Conservation (phyloP, 2,329 filamentous ascomycete genomes). For the Claviceps citrina region DNA sequence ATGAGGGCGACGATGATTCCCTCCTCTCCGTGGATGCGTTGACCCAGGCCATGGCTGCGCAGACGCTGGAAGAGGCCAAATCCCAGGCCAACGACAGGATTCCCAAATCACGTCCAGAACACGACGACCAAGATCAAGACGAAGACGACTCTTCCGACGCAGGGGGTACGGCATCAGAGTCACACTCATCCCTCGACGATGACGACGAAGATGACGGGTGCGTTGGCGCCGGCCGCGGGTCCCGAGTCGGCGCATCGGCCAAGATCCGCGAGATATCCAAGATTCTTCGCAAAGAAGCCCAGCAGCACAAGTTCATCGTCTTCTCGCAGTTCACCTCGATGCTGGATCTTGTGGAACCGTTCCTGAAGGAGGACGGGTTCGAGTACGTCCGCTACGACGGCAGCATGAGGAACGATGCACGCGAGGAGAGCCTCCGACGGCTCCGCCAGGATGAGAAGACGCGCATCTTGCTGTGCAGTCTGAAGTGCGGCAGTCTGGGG, state of each 20-base stretch:
- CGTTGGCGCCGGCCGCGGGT: conserved; percentile 17
- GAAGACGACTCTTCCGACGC: conserved; percentile 13
- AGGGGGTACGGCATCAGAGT: conserved; percentile 27
- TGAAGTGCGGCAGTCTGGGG: conserved; percentile 85
- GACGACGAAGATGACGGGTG: conserved; percentile 17
- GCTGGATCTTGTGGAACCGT: conserved; percentile 90
- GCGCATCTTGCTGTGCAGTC: conserved; percentile 75
- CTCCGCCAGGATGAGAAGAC: conserved; percentile 62
- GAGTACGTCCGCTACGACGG: conserved; percentile 85
- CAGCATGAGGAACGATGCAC: conserved; percentile 81
- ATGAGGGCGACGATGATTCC: conserved; percentile 18
- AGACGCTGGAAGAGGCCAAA: conserved; percentile 18
- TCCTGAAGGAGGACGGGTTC: conserved; percentile 60
- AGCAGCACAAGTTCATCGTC: conserved; percentile 88
- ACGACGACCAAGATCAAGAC: conserved; percentile 8
- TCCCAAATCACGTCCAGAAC: conserved; percentile 18
- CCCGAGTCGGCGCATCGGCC: conserved; percentile 53
- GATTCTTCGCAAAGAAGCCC: conserved; percentile 64
- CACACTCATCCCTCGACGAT: conserved; percentile 15
- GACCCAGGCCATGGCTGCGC: conserved; percentile 22
- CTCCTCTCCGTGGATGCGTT: conserved; percentile 21
- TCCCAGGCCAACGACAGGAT: neutral
- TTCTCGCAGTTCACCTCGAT: conserved; percentile 98
- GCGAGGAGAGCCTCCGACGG: conserved; percentile 68
- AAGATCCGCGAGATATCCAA: conserved; percentile 79